phyloP scores from a whole-genome alignment of 257 asterid species.

The Penstemon eatonii region DNA sequence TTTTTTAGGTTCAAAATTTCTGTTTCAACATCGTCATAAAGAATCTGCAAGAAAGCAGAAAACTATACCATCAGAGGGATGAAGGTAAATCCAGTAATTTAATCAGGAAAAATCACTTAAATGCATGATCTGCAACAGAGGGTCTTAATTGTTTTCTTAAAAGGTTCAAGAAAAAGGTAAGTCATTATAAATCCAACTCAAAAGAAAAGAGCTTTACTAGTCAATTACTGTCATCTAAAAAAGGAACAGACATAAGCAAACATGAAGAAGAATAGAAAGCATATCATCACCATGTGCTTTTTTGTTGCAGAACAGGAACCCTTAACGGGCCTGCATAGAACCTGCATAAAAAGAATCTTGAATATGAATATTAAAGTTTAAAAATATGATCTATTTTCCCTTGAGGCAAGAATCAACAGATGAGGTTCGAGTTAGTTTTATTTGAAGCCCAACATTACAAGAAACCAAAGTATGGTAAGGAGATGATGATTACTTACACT shows the following conservation, averaged over 20 bases:
- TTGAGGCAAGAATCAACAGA: too few species aligned
- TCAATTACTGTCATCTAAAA: too few species aligned
- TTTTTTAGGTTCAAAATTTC: slow-evolving; percentile 43
- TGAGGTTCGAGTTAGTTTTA: too few species aligned
- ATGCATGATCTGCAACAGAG: too few species aligned
- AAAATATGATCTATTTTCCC: too few species aligned
- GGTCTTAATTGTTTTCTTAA: too few species aligned
- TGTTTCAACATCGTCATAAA: slow-evolving; percentile 44
- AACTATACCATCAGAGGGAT: slow-evolving; percentile 5
- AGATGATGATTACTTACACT: slow-evolving; percentile 36
- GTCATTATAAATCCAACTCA: too few species aligned
- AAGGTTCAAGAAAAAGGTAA: too few species aligned
- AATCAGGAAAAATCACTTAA: neutral
- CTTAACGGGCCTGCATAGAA: slow-evolving; percentile 48
- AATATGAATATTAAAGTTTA: neutral
- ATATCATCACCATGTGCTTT: slow-evolving; percentile 50
- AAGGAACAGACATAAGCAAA: too few species aligned
- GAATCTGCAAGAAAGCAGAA: slow-evolving; percentile 41
- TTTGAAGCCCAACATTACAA: neutral
- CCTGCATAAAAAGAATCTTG: slow-evolving; percentile 32
- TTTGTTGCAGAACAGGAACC: slow-evolving; percentile 49
- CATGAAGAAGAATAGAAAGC: slow-evolving; percentile 22
- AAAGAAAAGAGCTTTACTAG: too few species aligned
- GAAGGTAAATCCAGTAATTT: neutral
- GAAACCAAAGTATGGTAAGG: neutral